Evolutionary conservation across 1,284 basidiomycete genomes (phyloP).

Genomic region (Peniophora sp.): DNA sequence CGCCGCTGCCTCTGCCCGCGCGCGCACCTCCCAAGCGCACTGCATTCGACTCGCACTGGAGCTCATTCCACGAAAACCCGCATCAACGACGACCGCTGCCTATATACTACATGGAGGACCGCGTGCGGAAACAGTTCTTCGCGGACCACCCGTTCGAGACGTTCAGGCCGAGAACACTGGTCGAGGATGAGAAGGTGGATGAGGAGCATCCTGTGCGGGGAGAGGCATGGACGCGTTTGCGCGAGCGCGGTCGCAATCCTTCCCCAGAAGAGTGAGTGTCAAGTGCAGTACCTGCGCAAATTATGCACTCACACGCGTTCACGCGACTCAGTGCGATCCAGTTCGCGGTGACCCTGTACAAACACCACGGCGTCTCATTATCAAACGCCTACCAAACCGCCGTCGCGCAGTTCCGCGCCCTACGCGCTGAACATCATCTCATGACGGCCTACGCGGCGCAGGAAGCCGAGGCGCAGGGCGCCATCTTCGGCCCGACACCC

Average conservation of each 20-base stretch:
- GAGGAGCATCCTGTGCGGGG: slow-evolving; percentile 53
- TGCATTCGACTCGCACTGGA: slow-evolving; percentile 34
- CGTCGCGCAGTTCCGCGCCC: slow-evolving; percentile 78
- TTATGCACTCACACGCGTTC: slow-evolving; percentile 8
- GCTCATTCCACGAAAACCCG: slow-evolving; percentile 22
- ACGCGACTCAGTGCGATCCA: slow-evolving; percentile 57
- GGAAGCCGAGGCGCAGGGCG: slow-evolving; percentile 78
- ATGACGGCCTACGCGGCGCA: slow-evolving; percentile 68
- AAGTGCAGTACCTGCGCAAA: not conserved
- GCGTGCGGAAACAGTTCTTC: slow-evolving; percentile 87
- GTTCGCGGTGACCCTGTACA: slow-evolving; percentile 75
- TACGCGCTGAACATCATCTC: slow-evolving; percentile 81
- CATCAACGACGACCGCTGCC: slow-evolving; percentile 47
- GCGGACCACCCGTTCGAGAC: slow-evolving; percentile 95
- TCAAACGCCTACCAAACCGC: slow-evolving; percentile 77
- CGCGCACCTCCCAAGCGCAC: slow-evolving; percentile 58
- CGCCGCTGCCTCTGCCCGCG: slow-evolving; percentile 79
- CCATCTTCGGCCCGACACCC: slow-evolving; percentile 56
- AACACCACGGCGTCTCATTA: slow-evolving; percentile 57
- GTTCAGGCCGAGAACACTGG: slow-evolving; percentile 72
- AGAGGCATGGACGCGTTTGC: slow-evolving; percentile 62
- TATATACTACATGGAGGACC: slow-evolving; percentile 82
- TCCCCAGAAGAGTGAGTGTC: slow-evolving; percentile 81
- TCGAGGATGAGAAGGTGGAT: slow-evolving; percentile 60
- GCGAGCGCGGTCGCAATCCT: slow-evolving; percentile 79